Conservation (phyloP, 805 yeast species). For the Starmerella floricola region DNA sequence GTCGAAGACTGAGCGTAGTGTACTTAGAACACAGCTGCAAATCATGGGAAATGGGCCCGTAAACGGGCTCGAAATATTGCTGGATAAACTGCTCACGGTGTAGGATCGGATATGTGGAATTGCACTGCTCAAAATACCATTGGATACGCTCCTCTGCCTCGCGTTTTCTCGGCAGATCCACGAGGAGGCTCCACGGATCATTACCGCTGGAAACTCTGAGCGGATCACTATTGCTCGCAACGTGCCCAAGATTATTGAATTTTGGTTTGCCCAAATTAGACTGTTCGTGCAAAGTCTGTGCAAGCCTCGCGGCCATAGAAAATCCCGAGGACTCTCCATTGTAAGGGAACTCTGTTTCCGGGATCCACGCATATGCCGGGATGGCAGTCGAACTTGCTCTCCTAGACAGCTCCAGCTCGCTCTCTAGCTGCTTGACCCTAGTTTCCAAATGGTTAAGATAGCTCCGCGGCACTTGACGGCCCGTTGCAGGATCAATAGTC, state of each 20-base stretch:
- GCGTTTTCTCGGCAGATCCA: constrained; percentile 48
- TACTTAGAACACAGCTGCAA: constrained; percentile 37
- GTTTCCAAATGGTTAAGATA: constrained; percentile 64
- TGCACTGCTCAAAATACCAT: constrained; percentile 63
- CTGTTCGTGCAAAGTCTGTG: not conserved
- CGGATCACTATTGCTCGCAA: constrained; percentile 1
- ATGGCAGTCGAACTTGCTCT: constrained; percentile 21
- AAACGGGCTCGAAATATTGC: constrained; percentile 61
- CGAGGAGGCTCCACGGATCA: constrained; percentile 5
- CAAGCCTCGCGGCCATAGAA: constrained; percentile 2
- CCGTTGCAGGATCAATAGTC: constrained; percentile 78
- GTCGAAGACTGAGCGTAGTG: constrained; percentile 9
- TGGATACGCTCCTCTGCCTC: constrained; percentile 56
- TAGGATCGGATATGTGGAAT: constrained; percentile 70
- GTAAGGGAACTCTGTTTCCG: constrained; percentile 4
- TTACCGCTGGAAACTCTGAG: too few species aligned
- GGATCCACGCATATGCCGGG: constrained; percentile 5
- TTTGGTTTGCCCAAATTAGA: not conserved
- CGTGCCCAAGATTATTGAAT: not conserved
- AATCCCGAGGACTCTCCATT: constrained; percentile 5
- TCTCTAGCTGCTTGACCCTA: constrained; percentile 45
- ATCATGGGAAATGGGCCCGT: constrained; percentile 49
- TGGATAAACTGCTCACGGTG: constrained; percentile 68
- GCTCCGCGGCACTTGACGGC: constrained; percentile 66
- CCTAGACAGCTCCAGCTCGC: constrained; percentile 34